Conservation (phyloP, 2,329 filamentous ascomycete genomes). For the Xylariaceae sp. region DNA sequence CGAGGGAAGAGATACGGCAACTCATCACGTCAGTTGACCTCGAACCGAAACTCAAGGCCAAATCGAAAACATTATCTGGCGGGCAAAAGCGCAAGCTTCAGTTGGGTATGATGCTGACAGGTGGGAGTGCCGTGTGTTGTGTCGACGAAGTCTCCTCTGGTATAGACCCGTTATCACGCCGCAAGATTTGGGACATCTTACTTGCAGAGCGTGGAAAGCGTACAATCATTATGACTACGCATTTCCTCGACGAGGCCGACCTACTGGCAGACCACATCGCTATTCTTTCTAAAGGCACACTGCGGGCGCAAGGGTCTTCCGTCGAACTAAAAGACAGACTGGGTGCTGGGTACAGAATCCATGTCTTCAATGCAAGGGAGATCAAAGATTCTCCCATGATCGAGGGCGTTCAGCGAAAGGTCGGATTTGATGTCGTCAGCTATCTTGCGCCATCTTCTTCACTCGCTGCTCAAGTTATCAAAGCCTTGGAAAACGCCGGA, state of each 20-base stretch:
- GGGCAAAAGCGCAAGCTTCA: conserved; percentile 92
- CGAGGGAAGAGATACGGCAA: conserved; percentile 53
- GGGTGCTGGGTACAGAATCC: conserved; percentile 80
- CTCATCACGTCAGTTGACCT: conserved; percentile 72
- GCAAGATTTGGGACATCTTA: conserved; percentile 93
- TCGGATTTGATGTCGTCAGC: conserved; percentile 65
- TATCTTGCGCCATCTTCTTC: conserved; percentile 68
- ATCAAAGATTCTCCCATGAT: conserved; percentile 46
- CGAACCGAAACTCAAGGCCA: conserved; percentile 65
- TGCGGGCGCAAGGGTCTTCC: conserved; percentile 79
- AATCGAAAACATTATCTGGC: conserved; percentile 75
- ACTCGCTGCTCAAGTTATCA: conserved; percentile 68
- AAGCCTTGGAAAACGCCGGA: conserved; percentile 59
- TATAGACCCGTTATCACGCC: conserved; percentile 76
- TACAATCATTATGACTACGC: conserved; percentile 84
- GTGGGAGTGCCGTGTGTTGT: conserved; percentile 81
- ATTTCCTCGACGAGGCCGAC: conserved; percentile 92
- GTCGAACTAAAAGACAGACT: conserved; percentile 79
- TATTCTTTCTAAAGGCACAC: conserved; percentile 77
- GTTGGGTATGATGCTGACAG: conserved; percentile 91
- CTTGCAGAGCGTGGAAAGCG: conserved; percentile 75
- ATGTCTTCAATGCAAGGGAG: conserved; percentile 59
- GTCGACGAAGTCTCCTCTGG: conserved; percentile 90
- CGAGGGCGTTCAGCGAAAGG: conserved; percentile 51
- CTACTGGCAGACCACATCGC: conserved; percentile 84